Conservation (phyloP, 192 early-diverging fungal genomes). For the Chytriomyces hyalinus region DNA sequence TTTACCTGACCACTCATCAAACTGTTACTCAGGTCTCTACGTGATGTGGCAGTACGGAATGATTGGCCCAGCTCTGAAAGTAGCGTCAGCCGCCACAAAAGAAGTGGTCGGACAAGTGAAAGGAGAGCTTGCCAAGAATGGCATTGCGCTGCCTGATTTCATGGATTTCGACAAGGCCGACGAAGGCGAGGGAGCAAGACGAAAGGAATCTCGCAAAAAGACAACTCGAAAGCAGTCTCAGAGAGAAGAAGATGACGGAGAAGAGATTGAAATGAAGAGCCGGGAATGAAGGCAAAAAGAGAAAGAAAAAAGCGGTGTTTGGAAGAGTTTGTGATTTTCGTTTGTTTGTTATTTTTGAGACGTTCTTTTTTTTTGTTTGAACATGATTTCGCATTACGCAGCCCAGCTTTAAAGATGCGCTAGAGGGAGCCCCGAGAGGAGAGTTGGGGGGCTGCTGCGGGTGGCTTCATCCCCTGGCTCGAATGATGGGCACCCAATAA, state of each 20-base stretch:
- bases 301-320: neutral
- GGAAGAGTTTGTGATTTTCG: neutral
- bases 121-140: constrained; percentile 36
- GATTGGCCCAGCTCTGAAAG: constrained; percentile 45
- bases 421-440: too few relatives aligned
- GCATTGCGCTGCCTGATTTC: constrained; percentile 39
- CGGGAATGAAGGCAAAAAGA: constrained; percentile 5
- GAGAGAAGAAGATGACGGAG: neutral
- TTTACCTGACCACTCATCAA: neutral
- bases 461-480: too few relatives aligned
- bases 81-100: constrained; percentile 41
- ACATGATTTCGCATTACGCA: neutral
- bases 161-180: neutral
- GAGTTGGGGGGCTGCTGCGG: too few relatives aligned
- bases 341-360: constrained; percentile 18
- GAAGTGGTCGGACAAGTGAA: constrained; percentile 42
- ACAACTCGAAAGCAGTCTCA: neutral
- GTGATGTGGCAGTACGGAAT: constrained; percentile 49
- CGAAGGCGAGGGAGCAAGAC: neutral
- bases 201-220: neutral
- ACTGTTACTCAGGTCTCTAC: constrained; percentile 40
- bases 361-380: neutral
- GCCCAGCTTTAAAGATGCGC: neutral
- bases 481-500: too few relatives aligned
- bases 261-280: constrained; percentile 22